phyloP scores from a whole-genome alignment of 257 asterid species.

The Scutellaria minor region DNA sequence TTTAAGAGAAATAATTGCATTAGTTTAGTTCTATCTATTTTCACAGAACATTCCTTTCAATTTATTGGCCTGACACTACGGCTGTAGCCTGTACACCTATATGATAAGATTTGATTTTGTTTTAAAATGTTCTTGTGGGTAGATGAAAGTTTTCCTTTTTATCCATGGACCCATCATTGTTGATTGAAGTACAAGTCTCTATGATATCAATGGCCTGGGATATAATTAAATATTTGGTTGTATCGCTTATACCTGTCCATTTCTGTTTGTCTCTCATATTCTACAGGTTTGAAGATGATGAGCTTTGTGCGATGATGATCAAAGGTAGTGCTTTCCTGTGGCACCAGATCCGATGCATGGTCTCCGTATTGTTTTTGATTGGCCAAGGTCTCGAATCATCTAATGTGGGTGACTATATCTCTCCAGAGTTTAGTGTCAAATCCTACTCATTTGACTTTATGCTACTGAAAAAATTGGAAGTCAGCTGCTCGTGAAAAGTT shows the following conservation, averaged over 20 bases:
- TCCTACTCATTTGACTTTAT: constrained; percentile 24
- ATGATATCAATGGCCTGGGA: constrained; percentile 21
- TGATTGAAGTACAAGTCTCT: constrained; percentile 21
- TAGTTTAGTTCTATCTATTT: not conserved
- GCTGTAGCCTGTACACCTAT: not conserved
- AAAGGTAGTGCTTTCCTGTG: constrained; percentile 98
- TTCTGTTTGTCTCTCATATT: constrained; percentile 34
- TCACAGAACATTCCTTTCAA: not conserved
- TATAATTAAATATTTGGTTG: constrained; percentile 8
- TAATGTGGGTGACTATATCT: constrained; percentile 58
- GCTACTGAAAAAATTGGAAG: constrained; percentile 5
- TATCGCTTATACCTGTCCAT: constrained; percentile 19
- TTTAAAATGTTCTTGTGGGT: constrained; percentile 6
- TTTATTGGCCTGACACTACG: not conserved
- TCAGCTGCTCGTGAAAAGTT: constrained; percentile 23
- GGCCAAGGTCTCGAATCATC: constrained; percentile 96
- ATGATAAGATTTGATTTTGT: constrained; percentile 2
- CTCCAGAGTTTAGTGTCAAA: constrained; percentile 28
- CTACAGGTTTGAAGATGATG: constrained; percentile 67
- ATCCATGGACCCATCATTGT: constrained; percentile 7
- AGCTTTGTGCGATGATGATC: constrained; percentile 78
- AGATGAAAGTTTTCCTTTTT: not conserved
- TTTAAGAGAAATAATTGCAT: constrained; percentile 9
- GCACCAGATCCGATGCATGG: constrained; percentile 99
- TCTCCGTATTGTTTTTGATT: constrained; percentile 83